A percentile compares a stretch with the other conserved stretches of the same genome.
Conservation (phyloP, 495 filamentous ascomycete genomes). For the Sporormia fimetaria region DNA sequence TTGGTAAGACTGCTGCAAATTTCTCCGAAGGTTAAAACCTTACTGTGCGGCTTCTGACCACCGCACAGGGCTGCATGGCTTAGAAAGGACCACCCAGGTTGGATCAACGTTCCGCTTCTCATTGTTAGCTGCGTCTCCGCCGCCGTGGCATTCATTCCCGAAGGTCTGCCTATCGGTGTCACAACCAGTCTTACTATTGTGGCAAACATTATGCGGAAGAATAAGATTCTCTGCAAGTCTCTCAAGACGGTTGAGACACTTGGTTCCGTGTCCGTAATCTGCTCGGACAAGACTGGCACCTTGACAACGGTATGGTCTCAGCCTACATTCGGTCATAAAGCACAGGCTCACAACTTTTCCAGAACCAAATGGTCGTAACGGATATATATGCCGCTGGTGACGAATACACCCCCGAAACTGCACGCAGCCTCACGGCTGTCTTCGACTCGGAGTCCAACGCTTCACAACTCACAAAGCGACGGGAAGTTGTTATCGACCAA, state of each 20-base stretch:
- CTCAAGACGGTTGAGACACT: conserved; percentile 60
- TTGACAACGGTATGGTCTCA: conserved; percentile 39
- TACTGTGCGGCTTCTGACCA: no score
- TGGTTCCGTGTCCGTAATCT: conserved; percentile 54
- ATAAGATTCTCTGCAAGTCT: conserved; percentile 54
- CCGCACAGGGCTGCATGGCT: conserved; percentile 53
- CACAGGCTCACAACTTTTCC: neutral
- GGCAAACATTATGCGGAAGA: conserved; percentile 50
- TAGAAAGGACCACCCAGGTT: conserved; percentile 45
- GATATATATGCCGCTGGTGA: conserved; percentile 19
- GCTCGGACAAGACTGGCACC: conserved; percentile 61
- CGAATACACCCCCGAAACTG: conserved; percentile 17
- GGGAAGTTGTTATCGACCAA: conserved; percentile 13
- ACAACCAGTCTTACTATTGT: conserved; percentile 45
- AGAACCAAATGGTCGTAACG: conserved; percentile 10
- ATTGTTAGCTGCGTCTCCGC: conserved; percentile 57
- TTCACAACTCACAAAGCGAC: neutral
- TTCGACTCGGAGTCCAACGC: conserved; percentile 1
- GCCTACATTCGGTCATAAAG: neutral
- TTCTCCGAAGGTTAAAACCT: neutral
- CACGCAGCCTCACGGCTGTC: conserved; percentile 9
- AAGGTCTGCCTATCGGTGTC: conserved; percentile 57
- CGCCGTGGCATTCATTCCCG: conserved; percentile 63
- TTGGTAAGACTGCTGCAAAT: conserved; percentile 39
- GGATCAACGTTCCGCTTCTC: conserved; percentile 57